phyloP scores from a whole-genome alignment of 768 basidiomycete genomes.

The Podaxis mareebaensis region DNA sequence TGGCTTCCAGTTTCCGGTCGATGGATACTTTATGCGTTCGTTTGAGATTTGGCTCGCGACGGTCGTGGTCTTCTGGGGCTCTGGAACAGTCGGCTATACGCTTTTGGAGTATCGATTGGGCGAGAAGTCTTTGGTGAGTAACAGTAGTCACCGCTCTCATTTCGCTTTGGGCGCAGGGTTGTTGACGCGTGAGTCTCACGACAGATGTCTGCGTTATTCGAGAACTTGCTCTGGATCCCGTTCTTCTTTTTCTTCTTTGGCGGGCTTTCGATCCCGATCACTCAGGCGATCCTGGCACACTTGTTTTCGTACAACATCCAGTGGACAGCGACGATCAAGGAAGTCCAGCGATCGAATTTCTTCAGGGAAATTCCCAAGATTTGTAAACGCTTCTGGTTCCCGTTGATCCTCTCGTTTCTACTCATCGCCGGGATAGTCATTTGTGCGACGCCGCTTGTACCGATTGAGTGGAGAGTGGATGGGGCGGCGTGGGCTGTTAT shows the following conservation, averaged over 20 bases:
- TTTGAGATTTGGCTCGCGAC: slow-evolving; percentile 84
- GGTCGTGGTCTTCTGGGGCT: slow-evolving; percentile 74
- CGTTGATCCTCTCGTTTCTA: slow-evolving; percentile 50
- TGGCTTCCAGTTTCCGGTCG: slow-evolving; percentile 71
- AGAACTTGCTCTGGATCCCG: slow-evolving; percentile 68
- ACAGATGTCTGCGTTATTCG: slow-evolving; percentile 47
- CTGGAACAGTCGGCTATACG: slow-evolving; percentile 71
- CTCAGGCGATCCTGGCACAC: slow-evolving; percentile 68
- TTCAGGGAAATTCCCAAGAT: slow-evolving; percentile 90
- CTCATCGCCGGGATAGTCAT: slow-evolving; percentile 62
- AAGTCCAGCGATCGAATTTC: slow-evolving; percentile 85
- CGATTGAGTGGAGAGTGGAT: slow-evolving; percentile 54
- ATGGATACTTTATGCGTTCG: slow-evolving; percentile 75
- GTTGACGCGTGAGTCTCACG: slow-evolving; percentile 28
- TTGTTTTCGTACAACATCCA: slow-evolving; percentile 57
- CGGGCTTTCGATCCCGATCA: slow-evolving; percentile 70
- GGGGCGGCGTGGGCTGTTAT: slow-evolving; percentile 72
- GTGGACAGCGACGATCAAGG: slow-evolving; percentile 70
- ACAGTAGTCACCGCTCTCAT: background rate
- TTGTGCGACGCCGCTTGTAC: slow-evolving; percentile 47
- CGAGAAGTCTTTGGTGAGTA: slow-evolving; percentile 45
- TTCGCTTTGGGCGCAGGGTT: background rate
- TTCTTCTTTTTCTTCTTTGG: slow-evolving; percentile 87
- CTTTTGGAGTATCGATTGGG: slow-evolving; percentile 75
- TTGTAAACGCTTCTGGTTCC: slow-evolving; percentile 66